Evolutionary conservation across 148 eudicot genomes (phyloP).

Genomic region (Suaeda aralocaspica): DNA sequence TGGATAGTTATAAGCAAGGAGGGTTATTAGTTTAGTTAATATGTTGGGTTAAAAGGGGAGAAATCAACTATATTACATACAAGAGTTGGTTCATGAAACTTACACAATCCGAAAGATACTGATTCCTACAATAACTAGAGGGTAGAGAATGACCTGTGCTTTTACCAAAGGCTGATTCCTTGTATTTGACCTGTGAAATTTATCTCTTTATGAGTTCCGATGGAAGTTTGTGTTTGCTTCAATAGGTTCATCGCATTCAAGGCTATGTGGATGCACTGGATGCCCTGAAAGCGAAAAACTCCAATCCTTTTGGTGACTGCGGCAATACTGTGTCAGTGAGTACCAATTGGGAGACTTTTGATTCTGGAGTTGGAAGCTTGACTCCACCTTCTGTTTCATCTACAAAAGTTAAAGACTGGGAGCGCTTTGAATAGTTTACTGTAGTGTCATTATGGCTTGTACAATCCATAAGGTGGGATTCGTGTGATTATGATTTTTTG

Average conservation of each 20-base stretch:
- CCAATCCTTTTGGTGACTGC: conserved; percentile 31
- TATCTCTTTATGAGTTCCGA: conserved; percentile 10
- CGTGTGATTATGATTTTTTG: conserved; percentile 2
- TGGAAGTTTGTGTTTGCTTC: neutral
- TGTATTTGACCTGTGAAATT: neutral
- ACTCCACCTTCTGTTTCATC: conserved; percentile 37
- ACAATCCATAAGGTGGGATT: conserved; percentile 8
- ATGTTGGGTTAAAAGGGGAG: too few relatives aligned
- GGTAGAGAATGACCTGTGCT: neutral
- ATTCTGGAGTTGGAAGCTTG: conserved; percentile 40
- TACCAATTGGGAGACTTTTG: conserved; percentile 50
- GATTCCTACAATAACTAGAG: too few relatives aligned
- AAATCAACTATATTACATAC: too few relatives aligned
- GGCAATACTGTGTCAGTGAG: conserved; percentile 33
- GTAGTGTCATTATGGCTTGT: neutral
- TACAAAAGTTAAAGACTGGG: conserved; percentile 46
- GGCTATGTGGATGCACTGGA: conserved; percentile 65
- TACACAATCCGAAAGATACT: too few relatives aligned
- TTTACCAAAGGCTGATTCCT: neutral
- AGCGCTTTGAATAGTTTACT: conserved; percentile 31
- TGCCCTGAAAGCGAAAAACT: conserved; percentile 48
- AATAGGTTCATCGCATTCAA: conserved; percentile 77
- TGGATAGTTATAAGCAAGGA: too few relatives aligned
- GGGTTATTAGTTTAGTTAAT: too few relatives aligned
- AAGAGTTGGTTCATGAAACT: too few relatives aligned